Evolutionary conservation across 805 yeast species (phyloP), one percentile per base, ranked within the genome.

Genomic region (Isabelozyma gotoi): DNA sequence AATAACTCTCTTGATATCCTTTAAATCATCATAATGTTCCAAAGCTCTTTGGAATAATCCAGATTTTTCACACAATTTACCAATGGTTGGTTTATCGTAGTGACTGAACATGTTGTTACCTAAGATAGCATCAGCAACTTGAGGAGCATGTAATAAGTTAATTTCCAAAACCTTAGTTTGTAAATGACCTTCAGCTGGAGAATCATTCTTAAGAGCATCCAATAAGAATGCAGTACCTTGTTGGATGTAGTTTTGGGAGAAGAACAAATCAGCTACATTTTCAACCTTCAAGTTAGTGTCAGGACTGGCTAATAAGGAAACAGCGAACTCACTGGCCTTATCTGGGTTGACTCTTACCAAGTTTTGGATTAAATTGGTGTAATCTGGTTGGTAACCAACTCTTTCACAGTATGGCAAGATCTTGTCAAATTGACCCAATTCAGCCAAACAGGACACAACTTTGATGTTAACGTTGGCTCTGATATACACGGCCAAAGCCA

Each of bases 91-190:
- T 56, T 88, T 86, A 67, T 94, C 99, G 66, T 88, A 94, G 63
- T 91, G 97, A 52, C 91, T 82, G 73, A 95, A 94, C 88, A 94
- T 92, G 47, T 84, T 83, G 67, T 92, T 94, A 47, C 97, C 97
- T 57, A 94, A 77, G 53, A 94, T 94, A 16, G 99, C 99, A 68
- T 94, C 99, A 35, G 99, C 99, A 44, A 94, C 99, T 76, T 94
- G 99, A 40, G 99, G 99, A 14, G 99, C 99, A 64, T 91, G 95
- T 62, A 88, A 67, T 63, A 94, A 76, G 67, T 94, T 94, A 53
- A 88, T 89, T 69, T 94, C 99, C 53, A 94, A 79, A 40, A 94
- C 81, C 59, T 96, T 82, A 7, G 99, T 94, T 76, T 94, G 99
- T 60, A 94, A 76, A 59, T 90, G 96, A 14, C 97, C 97, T 62